Evolutionary conservation across 805 yeast species (phyloP), one percentile per base, ranked within the genome.

Genomic region (Candida michaelii): DNA sequence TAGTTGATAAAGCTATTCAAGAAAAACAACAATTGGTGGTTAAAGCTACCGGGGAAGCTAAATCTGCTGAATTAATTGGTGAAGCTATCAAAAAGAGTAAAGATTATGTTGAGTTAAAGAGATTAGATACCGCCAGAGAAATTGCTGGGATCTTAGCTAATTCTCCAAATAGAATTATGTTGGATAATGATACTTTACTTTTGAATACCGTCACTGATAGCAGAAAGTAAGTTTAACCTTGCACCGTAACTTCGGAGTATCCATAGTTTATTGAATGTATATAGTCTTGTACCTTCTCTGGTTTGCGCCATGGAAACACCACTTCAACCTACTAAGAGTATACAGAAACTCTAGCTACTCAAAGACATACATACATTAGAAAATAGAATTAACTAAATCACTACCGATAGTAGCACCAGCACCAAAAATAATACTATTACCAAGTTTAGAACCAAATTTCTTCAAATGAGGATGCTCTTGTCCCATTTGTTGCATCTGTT

Each of bases 1-100:
- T 93, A 32, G 99, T 93, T 40, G 99, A 93, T 65, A 88, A 89
- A 63, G 99, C 99, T 7, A 82, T 87, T 55, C 99, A 93, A 69
- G 98, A 93, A 71, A 93, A 93, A 65, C 98, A 93, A 69, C 95
- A 95, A 62, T 76, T 89, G 73, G 95, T 93, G 50, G 97, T 93
- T 44, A 89, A 85, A 66, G 98, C 99, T 10, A 87, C 89, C 65
- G 99, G 99, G 80, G 99, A 93, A 71, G 99, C 99, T 51, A 82
- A 88, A 62, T 86, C 97, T 41, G 99, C 99, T 25, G 95, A 90
- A 66, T 82, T 93, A 71, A 89, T 93, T 71, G 99, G 99, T 80
- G 99, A 93, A 52, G 98, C 99, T 42, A 91, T 93, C 66, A 93
- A 91, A 74, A 93, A 91, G 68, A 86, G 95, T 17, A 86, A 79